Evolutionary conservation across 73 alveolate species (phyloP).

Genomic region (Stentor roeselii): DNA sequence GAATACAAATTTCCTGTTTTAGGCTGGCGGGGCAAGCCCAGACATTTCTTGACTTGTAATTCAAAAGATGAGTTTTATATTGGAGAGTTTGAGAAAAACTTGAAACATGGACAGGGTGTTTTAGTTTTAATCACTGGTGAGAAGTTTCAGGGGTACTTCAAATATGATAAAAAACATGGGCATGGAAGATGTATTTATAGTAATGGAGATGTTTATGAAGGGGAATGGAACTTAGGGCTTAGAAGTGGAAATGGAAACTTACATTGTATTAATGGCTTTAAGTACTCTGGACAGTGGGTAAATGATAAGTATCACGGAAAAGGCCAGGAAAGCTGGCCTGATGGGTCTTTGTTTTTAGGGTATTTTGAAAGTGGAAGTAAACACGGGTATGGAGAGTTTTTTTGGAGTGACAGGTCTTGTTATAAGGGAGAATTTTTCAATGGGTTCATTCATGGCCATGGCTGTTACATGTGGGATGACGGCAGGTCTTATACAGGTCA

Average conservation of each 20-base stretch:
- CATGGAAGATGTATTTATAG: constrained; percentile 56
- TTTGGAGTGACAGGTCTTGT: constrained; percentile 45
- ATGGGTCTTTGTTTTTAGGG: constrained; percentile 43
- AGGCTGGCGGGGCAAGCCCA: constrained; percentile 1
- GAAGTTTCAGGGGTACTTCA: constrained; percentile 41
- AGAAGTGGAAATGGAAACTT: constrained; percentile 53
- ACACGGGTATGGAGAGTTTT: constrained; percentile 60
- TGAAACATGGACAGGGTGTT: constrained; percentile 40
- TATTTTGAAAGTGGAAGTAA: constrained; percentile 47
- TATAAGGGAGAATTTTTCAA: constrained; percentile 48
- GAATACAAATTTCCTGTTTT: constrained; percentile 5
- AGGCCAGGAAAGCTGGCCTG: constrained; percentile 64
- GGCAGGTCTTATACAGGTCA: constrained; percentile 66
- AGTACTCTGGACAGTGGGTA: constrained; percentile 58
- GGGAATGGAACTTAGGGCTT: constrained; percentile 47
- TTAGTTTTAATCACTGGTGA: constrained; percentile 38
- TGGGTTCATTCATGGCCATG: constrained; percentile 60
- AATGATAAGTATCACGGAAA: constrained; percentile 71
- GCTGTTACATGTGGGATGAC: constrained; percentile 66
- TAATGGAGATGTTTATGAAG: constrained; percentile 64
- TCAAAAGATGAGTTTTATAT: constrained; percentile 11
- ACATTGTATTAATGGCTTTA: constrained; percentile 52
- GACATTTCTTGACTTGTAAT: background rate
- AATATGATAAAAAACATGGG: constrained; percentile 63
- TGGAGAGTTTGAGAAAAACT: constrained; percentile 41